Base-by-base conservation (phyloP, 1,139 yeast species). In the Debaryomyces singareniensis region DNA sequence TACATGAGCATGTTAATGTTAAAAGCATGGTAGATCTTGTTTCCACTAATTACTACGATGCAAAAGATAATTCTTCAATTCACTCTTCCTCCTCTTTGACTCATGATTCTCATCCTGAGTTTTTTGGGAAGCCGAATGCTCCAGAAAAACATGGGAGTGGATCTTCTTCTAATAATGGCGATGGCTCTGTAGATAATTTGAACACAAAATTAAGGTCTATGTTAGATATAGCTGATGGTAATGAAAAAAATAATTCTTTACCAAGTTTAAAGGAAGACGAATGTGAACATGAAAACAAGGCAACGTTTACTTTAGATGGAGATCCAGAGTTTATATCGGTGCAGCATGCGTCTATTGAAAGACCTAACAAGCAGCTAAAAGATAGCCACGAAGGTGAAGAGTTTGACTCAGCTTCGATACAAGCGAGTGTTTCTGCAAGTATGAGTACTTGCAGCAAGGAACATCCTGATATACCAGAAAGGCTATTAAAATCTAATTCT, bases 1-100 rank as follows among this genome's bases (percentile, higher is more conserved):
- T 45, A 5, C 21, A 18, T n/a, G n/a, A n/a, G n/a, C 54, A 47
- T 32, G 50, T 61, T 2, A 58, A 62, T 2, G 41, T 62, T 25
- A 49, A 61, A 36, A 60, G 68, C 34, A 66, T 66, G 71, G 51
- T 66, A 35, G 70, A 66, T 38, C 46, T 64, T 35, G 46, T 40
- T 2, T 49, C 35, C 13, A 29, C 26, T 6, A 30, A 31, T 20
- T 29, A 32, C 6, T 37, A 35, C 9, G 39, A 35, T 11, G 11
- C 24, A 13, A 34, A 35, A 11, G 62, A 53, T 31, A 35, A 33
- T 24, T 38, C 29, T 5, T 53, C 60, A 3, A 33, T 51, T 4
- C 51, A 42, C 26, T 58, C 64, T 0, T 43, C 51, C 2, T 54
- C 60, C 3, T 57, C 64, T 1, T 45, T 58, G 24, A 45, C 53